Base-by-base conservation (phyloP, 139 green algal species). In the Picochlorum sp. region DNA sequence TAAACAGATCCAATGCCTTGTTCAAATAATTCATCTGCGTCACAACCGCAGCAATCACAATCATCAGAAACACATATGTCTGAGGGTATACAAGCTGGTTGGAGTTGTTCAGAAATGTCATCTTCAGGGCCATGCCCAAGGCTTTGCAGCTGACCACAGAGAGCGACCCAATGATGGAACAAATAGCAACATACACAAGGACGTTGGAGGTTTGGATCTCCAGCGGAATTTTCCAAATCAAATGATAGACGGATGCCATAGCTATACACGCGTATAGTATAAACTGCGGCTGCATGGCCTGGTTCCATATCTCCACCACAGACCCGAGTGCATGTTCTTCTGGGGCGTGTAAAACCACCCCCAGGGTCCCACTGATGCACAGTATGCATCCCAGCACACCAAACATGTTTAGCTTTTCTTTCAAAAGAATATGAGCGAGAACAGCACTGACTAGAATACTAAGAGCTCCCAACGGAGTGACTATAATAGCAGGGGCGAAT, bases 21-120 rank as follows among this genome's bases (percentile, higher is more conserved):
- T 98, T 98, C 4, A 97, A 79, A 73, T 98, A 97, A 64, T 94
- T 92, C 79, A 98, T 96, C 70, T 98, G 92, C 4, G 83, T 96
- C 20, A 97, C 63, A 7, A 98, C 86, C 41, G 85, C 93, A 3
- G 69, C 56, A n/a, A 78, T 78, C 13, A 97, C 85, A 4, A 95
- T 82, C 69, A 72, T 18, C 0, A 89, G 49, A 38, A 87, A 95
- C n/a, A 84, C 45, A 50, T 89, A 85, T 4, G 82, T 89, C 31
- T 88, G 71, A 2, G 77, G 69, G 56, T 85, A 85, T 15, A 73
- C 47, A 26, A 96, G 74, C 77, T 98, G 92, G 69, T 97, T 98
- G 69, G 89, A 60, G 0, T 92, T 94, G n/a, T 84, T 60, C 14
- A 56, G 38, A 16, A 92, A 84, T 1, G 93, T 98, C 18, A 98